Evolutionary conservation across 805 yeast species (phyloP).

Genomic region (Metschnikowia kunwiensis): DNA sequence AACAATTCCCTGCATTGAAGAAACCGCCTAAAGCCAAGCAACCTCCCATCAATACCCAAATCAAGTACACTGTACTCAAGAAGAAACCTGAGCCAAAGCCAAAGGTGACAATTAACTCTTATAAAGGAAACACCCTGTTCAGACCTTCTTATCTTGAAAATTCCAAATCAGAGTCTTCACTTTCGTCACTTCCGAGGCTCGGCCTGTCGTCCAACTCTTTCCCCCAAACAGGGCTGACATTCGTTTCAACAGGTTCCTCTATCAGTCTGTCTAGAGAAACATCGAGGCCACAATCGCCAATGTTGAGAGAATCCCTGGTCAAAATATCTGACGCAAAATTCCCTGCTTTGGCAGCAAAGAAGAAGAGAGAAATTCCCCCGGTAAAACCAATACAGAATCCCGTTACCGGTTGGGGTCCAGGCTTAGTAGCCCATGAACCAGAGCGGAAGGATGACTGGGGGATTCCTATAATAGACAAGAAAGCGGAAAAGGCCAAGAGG

Average conservation of each 20-base stretch:
- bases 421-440: constrained; percentile 10
- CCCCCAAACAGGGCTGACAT: constrained; percentile 13
- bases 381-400: constrained; percentile 46
- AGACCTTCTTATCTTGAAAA: constrained; percentile 33
- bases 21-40: constrained; percentile 24
- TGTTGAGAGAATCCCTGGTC: constrained; percentile 22
- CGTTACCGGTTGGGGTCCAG: constrained; percentile 17
- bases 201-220: constrained; percentile 30
- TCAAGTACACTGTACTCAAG: constrained; percentile 34
- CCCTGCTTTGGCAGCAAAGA: constrained; percentile 46
- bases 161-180: constrained; percentile 4
- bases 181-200: constrained; percentile 11
- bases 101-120: constrained; percentile 13
- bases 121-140: constrained; percentile 22
- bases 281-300: constrained; percentile 23
- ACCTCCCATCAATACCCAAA: constrained; percentile 24
- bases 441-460: constrained; percentile 15
- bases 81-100: constrained; percentile 20
- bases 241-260: background rate
- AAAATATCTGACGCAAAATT: constrained; percentile 33
- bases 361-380: constrained; percentile 47
- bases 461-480: constrained; percentile 18
- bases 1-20: constrained; percentile 34
- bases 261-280: constrained; percentile 3
- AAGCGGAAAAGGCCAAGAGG: constrained; percentile 16